Percentiles rank a stretch among this genome's conserved stretches.
Evolutionary conservation across 2,329 filamentous ascomycete species (phyloP).

Genomic region (Colletotrichum filicis): DNA sequence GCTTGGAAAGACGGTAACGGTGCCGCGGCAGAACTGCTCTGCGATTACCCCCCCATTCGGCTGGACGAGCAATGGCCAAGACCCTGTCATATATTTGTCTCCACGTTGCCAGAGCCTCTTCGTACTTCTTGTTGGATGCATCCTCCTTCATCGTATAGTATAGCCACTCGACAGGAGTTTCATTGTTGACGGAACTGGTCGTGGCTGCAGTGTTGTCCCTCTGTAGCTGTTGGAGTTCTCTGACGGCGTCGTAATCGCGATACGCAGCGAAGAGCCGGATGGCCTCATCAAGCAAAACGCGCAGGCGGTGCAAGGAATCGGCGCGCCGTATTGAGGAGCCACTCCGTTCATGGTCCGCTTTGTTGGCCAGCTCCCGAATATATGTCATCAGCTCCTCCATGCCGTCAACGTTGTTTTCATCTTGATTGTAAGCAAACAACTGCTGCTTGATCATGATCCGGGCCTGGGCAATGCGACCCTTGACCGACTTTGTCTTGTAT

Average conservation of each 20-base stretch:
- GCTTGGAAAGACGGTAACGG: constrained; percentile 64
- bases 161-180: constrained; percentile 66
- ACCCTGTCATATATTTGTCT: constrained; percentile 65
- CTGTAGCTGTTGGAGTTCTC: constrained; percentile 67
- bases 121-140: constrained; percentile 65
- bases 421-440: constrained; percentile 3
- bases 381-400: constrained; percentile 42
- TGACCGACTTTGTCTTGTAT: constrained; percentile 54
- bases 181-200: constrained; percentile 45
- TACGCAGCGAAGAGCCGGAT: constrained; percentile 48
- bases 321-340: neutral
- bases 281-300: constrained; percentile 36
- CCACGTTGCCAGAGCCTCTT: constrained; percentile 76
- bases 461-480: constrained; percentile 54
- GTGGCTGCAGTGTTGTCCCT: constrained; percentile 42
- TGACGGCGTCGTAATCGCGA: constrained; percentile 62
- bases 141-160: constrained; percentile 76
- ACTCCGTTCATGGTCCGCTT: neutral
- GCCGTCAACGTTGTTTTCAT: constrained; percentile 36
- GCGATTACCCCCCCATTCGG: constrained; percentile 37
- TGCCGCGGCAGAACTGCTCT: constrained; percentile 53
- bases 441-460: constrained; percentile 48
- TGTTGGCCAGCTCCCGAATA: constrained; percentile 38
- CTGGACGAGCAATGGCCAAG: constrained; percentile 52
- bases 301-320: constrained; percentile 19